Evolutionary conservation across 139 green algal genomes (phyloP).

Genomic region (Chlorella sp.): DNA sequence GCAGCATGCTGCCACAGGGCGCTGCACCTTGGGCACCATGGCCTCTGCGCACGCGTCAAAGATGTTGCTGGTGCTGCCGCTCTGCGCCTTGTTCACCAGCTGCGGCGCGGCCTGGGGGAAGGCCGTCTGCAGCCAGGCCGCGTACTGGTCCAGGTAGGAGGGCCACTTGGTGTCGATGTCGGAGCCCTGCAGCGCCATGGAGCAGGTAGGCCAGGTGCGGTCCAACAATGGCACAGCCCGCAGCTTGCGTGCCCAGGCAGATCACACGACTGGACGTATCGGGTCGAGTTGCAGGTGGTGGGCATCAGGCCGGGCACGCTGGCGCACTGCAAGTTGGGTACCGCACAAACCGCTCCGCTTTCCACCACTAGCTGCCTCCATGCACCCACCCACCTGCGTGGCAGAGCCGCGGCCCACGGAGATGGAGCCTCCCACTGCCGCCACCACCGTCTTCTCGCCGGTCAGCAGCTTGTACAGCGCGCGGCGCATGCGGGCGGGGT

Average conservation of each 20-base stretch:
- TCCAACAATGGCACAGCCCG: background rate
- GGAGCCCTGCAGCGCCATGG: conserved; percentile 35
- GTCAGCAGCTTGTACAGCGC: background rate
- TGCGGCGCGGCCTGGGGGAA: conserved; percentile 14
- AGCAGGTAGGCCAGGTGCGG: background rate
- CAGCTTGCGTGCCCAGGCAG: no score
- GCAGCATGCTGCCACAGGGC: no score
- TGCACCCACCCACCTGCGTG: background rate
- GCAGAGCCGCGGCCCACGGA: conserved; percentile 20
- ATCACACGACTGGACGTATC: no score
- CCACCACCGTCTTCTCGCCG: conserved; percentile 25
- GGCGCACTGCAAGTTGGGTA: no score
- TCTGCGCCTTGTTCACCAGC: conserved; percentile 39
- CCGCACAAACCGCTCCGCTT: no score
- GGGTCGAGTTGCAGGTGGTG: no score
- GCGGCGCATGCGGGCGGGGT: conserved; percentile 22
- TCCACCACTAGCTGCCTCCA: no score
- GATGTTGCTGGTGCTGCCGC: conserved; percentile 31
- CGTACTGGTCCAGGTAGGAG: conserved; percentile 35
- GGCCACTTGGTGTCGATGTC: conserved; percentile 35
- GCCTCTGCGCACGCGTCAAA: conserved; percentile 30
- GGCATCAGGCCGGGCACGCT: no score
- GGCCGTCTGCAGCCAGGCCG: conserved; percentile 19
- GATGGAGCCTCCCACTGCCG: conserved; percentile 32
- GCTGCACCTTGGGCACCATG: conserved; percentile 27